Conservation (phyloP, 345 rosid genomes). For the Syzygium oleosum region DNA sequence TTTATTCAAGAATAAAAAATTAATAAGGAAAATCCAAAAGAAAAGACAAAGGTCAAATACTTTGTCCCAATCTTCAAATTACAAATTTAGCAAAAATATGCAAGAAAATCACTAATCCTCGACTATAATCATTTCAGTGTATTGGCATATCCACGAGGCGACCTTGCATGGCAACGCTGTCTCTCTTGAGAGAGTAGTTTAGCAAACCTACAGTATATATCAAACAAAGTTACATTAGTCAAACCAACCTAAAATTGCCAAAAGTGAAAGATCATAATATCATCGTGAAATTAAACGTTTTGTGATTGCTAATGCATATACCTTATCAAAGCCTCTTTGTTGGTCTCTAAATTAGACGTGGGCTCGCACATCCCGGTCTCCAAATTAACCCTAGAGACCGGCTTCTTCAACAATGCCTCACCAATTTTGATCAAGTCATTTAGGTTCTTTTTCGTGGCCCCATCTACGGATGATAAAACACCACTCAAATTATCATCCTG, state of each 20-base stretch:
- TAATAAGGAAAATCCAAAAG: not conserved
- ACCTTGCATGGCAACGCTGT: constrained; percentile 27
- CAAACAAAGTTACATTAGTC: not conserved
- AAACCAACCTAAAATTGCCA: not conserved
- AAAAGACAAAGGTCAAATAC: not conserved
- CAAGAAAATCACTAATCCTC: not conserved
- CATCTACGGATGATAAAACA: constrained; percentile 39
- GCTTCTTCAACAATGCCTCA: constrained; percentile 44
- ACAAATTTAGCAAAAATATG: not conserved
- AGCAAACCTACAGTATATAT: constrained; percentile 41
- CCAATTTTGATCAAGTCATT: constrained; percentile 49
- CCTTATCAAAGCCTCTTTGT: constrained; percentile 36
- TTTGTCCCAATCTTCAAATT: not conserved
- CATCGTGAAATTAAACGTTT: not conserved
- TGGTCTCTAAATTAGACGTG: constrained; percentile 13
- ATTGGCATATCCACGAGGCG: constrained; percentile 12
- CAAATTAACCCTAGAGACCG: constrained; percentile 47
- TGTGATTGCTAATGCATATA: not conserved
- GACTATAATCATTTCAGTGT: not conserved
- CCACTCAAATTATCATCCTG: constrained; percentile 61
- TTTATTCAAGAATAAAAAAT: not conserved
- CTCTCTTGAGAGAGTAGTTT: constrained; percentile 50
- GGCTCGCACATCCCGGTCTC: constrained; percentile 40
- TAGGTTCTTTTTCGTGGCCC: constrained; percentile 49
- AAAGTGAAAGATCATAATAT: not conserved